A percentile compares a stretch with the other conserved stretches of the same genome.
Conservation (phyloP, 2,329 filamentous ascomycete genomes). For the Ramularia endophylla region DNA sequence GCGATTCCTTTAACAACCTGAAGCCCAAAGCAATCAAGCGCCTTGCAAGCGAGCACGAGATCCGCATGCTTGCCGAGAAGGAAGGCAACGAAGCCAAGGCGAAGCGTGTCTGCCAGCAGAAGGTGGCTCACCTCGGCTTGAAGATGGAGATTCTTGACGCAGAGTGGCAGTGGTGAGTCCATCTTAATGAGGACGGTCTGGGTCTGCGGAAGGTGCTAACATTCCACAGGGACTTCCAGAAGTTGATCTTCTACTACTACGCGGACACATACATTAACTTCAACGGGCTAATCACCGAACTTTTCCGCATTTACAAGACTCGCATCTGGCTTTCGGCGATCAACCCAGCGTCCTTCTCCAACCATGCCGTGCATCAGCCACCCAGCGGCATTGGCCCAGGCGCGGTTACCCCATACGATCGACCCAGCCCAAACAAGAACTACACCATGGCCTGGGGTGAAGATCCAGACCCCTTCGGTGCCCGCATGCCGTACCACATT, state of each 20-base stretch:
- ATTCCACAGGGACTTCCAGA: constrained; percentile 82
- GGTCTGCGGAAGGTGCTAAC: constrained; percentile 3
- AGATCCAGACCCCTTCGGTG: constrained; percentile 30
- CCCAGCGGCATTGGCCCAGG: constrained; percentile 34
- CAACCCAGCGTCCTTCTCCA: constrained; percentile 82
- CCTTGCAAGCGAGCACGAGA: constrained; percentile 84
- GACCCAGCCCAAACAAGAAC: constrained; percentile 19
- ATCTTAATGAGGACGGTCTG: neutral
- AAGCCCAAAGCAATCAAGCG: constrained; percentile 97
- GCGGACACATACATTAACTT: constrained; percentile 98
- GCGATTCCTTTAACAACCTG: constrained; percentile 51
- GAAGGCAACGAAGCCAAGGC: constrained; percentile 97
- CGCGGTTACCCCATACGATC: constrained; percentile 24
- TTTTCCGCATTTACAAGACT: constrained; percentile 99
- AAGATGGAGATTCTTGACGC: constrained; percentile 99
- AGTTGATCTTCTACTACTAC: constrained; percentile 98
- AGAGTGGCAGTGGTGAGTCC: constrained; percentile 93
- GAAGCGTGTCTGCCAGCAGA: constrained; percentile 93
- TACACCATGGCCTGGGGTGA: constrained; percentile 31
- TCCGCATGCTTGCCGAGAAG: constrained; percentile 71
- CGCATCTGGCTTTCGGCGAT: constrained; percentile 99
- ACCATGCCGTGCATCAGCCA: constrained; percentile 30
- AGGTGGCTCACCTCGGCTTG: constrained; percentile 87
- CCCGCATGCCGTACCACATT: constrained; percentile 29
- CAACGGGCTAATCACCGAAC: constrained; percentile 91